Base-by-base conservation (phyloP, 305 asterid species). In the Fraxinus baroniana region DNA sequence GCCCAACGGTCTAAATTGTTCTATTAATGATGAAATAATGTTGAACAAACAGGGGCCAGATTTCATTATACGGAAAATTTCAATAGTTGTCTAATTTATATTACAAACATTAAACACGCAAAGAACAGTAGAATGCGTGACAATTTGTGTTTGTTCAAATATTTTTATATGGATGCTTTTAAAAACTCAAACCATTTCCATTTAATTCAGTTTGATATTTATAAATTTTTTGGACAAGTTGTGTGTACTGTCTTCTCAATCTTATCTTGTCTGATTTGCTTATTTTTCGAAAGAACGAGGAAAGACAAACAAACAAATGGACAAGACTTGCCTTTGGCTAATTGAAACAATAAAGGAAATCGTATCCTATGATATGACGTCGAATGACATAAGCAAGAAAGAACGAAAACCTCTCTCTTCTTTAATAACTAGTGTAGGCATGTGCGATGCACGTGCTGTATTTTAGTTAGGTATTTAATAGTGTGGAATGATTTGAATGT, bases 331-430 rank as follows among this genome's bases (percentile, higher is more conserved):
- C n/a, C 55, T 46, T 13, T 46, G n/a, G 55, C 5, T 12, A 44
- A 10, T 44, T 12, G 55, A 44, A 44, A 44, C n/a, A 46, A 46
- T 46, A 1, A 10, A 2, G 55, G 46, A 8, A 39, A 39, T 39
- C 46, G 2, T 39, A 92, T 70, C 98, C 99, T 94, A 97, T 85
- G 77, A 49, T 87, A 83, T 74, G 66, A 33, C 44, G 52, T 78
- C 36, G 75, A 78, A 82, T 78, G 72, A 73, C 64, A 64, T 82
- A n/a, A 75, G 75, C 18, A 77, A 41, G 49, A 24, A 44, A 55
- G 79, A 32, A 8, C 35, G n/a, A 66, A 13, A 44, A 49, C 33
- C 55, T 52, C 75, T 77, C 74, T 74, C 32, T 17, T 13, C 2
- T 5, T 62, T 36, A 76, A 55, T 55, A n/a, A n/a, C n/a, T n/a